These are phyloP conservation scores for Solioccasus polychromus DNA, from an alignment of 768 basidiomycete genomes.

Conservation along the genomic window DNA sequence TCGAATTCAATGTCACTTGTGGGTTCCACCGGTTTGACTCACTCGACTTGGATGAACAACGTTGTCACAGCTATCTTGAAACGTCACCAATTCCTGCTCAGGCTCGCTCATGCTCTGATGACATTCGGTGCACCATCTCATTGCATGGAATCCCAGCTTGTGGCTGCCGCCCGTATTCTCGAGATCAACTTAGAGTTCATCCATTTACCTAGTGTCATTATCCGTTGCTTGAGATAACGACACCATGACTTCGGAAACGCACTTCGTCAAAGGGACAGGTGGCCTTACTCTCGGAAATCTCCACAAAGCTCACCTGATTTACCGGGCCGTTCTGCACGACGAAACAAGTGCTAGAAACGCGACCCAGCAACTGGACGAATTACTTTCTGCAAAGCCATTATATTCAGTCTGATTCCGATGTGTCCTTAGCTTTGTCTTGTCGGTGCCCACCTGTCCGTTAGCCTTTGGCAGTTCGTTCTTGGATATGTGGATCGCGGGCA, in stretches of 20 bases:
- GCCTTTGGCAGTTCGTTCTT: slow-evolving; percentile 82
- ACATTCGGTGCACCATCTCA: slow-evolving; percentile 91
- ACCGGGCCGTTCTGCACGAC: slow-evolving; percentile 88
- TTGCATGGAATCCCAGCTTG: slow-evolving; percentile 88
- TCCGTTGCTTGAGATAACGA: slow-evolving; percentile 89
- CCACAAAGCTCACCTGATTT: slow-evolving; percentile 80
- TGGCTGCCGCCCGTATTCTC: slow-evolving; percentile 83
- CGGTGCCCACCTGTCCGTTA: slow-evolving; percentile 77
- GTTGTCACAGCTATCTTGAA: slow-evolving; percentile 61
- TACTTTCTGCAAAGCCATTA: slow-evolving; percentile 63
- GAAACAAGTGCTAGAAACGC: slow-evolving; percentile 83
- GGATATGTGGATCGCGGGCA: slow-evolving; percentile 82
- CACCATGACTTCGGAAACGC: slow-evolving; percentile 84
- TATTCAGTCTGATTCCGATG: slow-evolving; percentile 65
- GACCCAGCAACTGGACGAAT: slow-evolving; percentile 53
- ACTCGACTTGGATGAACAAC: not conserved
- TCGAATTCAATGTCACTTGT: slow-evolving; percentile 78
- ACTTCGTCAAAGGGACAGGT: slow-evolving; percentile 80
- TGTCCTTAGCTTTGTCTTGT: slow-evolving; percentile 64
- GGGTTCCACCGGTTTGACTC: slow-evolving; percentile 22
- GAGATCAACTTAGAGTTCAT: slow-evolving; percentile 92
- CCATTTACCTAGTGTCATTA: slow-evolving; percentile 76
- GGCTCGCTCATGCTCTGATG: slow-evolving; percentile 84
- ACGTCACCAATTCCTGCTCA: slow-evolving; percentile 83
- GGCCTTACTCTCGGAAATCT: slow-evolving; percentile 80